These are phyloP conservation scores for Penicillium capsulatum DNA, from an alignment of 2,329 filamentous ascomycete genomes.

Conservation along the genomic window DNA sequence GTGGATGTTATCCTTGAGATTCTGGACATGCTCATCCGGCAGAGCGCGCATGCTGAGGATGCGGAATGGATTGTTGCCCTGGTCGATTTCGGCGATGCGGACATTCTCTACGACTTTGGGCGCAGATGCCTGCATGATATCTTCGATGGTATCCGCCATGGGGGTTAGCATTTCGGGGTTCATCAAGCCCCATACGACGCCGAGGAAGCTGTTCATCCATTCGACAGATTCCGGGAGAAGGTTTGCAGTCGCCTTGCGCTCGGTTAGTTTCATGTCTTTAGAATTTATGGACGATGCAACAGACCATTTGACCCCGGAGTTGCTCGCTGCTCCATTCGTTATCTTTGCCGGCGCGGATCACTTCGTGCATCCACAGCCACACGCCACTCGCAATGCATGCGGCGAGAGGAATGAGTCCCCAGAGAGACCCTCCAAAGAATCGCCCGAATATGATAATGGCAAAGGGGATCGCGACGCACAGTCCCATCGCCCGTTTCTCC, in stretches of 20 bases:
- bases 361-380: conserved; percentile 84
- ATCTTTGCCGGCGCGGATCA: conserved; percentile 75
- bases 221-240: conserved; percentile 88
- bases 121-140: conserved; percentile 95
- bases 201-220: conserved; percentile 90
- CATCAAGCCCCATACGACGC: conserved; percentile 81
- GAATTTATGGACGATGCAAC: conserved; percentile 15
- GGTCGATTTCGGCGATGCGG: conserved; percentile 88
- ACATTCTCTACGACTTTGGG: conserved; percentile 91
- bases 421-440: conserved; percentile 71
- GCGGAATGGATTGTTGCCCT: conserved; percentile 84
- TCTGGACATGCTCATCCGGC: conserved; percentile 73
- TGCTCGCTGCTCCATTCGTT: conserved; percentile 87
- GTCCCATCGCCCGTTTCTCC: conserved; percentile 67
- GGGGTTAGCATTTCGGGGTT: conserved; percentile 94
- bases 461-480: conserved; percentile 67
- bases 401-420: conserved; percentile 70
- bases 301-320: conserved; percentile 70
- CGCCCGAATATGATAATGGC: conserved; percentile 73
- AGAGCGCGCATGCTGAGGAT: conserved; percentile 83
- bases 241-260: conserved; percentile 66
- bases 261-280: conserved; percentile 5
- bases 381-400: conserved; percentile 71
- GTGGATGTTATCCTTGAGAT: conserved; percentile 76
- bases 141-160: conserved; percentile 87